phyloP scores from a whole-genome alignment of 2,329 filamentous ascomycete species.

The Fusarium solani-melongenae region DNA sequence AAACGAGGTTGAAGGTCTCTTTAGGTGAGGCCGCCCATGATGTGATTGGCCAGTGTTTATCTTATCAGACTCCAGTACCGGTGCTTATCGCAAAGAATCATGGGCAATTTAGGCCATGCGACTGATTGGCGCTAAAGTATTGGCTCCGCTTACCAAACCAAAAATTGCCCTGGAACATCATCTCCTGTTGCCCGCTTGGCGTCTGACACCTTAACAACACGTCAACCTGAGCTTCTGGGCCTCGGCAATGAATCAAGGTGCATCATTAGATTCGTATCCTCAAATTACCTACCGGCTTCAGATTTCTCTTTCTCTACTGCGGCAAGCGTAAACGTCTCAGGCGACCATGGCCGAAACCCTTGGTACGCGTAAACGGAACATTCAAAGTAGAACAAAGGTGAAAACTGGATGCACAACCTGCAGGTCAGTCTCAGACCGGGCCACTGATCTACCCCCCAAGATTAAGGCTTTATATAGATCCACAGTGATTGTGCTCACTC shows the following conservation, averaged over 20 bases:
- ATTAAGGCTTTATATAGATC: neutral
- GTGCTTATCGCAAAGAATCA: neutral
- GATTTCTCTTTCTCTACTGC: too few relatives aligned
- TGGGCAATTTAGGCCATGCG: neutral
- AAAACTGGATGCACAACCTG: conserved; percentile 57
- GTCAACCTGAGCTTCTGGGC: neutral
- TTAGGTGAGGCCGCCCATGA: neutral
- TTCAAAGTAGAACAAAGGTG: conserved; percentile 45
- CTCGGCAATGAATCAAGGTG: neutral
- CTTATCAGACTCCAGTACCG: neutral
- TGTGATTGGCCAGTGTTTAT: neutral
- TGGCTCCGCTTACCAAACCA: neutral
- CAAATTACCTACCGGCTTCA: neutral
- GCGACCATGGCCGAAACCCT: conserved; percentile 22
- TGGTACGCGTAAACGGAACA: conserved; percentile 40
- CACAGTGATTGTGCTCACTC: conserved; percentile 21
- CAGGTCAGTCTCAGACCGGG: conserved; percentile 46
- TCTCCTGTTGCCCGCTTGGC: neutral
- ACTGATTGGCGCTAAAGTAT: neutral
- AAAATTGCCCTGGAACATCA: neutral
- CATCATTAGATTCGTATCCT: conserved; percentile 24
- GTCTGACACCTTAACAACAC: neutral
- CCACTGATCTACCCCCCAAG: conserved; percentile 16
- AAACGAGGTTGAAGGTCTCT: neutral
- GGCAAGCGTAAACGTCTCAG: neutral